Evolutionary conservation across 2,329 filamentous ascomycete species (phyloP).

Genomic region (Chaetomium olivaceum): DNA sequence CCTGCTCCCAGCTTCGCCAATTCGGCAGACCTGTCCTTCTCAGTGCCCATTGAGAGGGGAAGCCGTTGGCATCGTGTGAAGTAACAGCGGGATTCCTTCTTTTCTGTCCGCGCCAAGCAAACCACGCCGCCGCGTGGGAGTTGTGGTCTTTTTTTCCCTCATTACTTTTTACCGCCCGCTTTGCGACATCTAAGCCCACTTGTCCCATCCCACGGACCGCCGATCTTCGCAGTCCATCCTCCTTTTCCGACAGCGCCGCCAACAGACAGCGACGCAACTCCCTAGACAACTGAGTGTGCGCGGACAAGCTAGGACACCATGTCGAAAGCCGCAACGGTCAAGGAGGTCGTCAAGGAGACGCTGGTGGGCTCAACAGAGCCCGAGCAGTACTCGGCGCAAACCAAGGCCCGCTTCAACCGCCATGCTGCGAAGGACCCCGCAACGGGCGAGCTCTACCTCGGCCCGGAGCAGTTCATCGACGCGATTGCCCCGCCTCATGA

Average conservation of each 20-base stretch:
- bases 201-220: conserved; percentile 14
- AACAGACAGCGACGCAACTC: conserved; percentile 3
- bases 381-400: conserved; percentile 69
- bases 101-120: conserved; percentile 14
- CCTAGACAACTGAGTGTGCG: not conserved
- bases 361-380: conserved; percentile 61
- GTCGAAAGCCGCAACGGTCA: conserved; percentile 53
- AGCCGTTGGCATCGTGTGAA: conserved; percentile 2
- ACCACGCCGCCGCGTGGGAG: conserved; percentile 7
- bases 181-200: not conserved
- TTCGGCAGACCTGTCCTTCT: conserved; percentile 12
- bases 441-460: conserved; percentile 77
- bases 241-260: conserved; percentile 2
- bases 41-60: conserved; percentile 15
- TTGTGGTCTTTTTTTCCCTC: conserved; percentile 18
- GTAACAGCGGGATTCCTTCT: conserved; percentile 1
- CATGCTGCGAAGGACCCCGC: conserved; percentile 74
- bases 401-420: conserved; percentile 72
- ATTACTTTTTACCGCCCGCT: conserved; percentile 1
- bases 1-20: conserved; percentile 7
- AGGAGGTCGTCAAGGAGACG: conserved; percentile 75
- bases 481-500: conserved; percentile 83
- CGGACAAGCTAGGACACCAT: conserved; percentile 36
- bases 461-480: conserved; percentile 82
- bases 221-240: conserved; percentile 13